A percentile compares a stretch with the other conserved stretches of the same genome.
Conservation (phyloP, 257 asterid species). For the Solanum clarkiae region DNA sequence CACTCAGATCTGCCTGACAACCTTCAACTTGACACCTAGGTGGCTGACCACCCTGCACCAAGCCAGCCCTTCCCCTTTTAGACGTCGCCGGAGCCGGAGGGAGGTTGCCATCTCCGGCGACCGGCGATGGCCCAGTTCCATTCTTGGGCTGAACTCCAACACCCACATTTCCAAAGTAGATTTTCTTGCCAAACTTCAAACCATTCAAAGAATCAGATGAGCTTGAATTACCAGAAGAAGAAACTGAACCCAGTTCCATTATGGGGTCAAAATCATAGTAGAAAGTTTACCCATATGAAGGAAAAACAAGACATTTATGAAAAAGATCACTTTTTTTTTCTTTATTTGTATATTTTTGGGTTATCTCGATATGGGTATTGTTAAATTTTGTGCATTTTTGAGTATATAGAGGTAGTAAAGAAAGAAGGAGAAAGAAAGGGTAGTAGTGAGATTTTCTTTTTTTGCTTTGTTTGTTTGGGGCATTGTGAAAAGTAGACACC, state of each 20-base stretch:
- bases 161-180: slow-evolving; percentile 54
- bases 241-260: slow-evolving; percentile 61
- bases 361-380: background rate
- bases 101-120: background rate
- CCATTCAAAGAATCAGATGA: slow-evolving; percentile 45
- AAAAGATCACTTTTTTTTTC: background rate
- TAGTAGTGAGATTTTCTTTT: background rate
- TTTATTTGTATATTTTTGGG: background rate
- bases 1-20: slow-evolving; percentile 85
- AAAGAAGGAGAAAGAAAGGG: background rate
- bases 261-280: background rate
- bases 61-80: slow-evolving; percentile 47
- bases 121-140: slow-evolving; percentile 7
- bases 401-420: background rate
- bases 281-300: background rate
- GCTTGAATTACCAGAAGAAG: slow-evolving; percentile 34
- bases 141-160: background rate
- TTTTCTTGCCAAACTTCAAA: slow-evolving; percentile 70
- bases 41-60: slow-evolving; percentile 45
- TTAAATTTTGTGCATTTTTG: background rate
- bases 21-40: slow-evolving; percentile 97
- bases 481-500: slow-evolving; percentile 7
- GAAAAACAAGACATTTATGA: background rate
- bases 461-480: background rate
- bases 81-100: slow-evolving; percentile 37